Evolutionary conservation across 768 basidiomycete genomes (phyloP).

Genomic region (Agrocybe praecox): DNA sequence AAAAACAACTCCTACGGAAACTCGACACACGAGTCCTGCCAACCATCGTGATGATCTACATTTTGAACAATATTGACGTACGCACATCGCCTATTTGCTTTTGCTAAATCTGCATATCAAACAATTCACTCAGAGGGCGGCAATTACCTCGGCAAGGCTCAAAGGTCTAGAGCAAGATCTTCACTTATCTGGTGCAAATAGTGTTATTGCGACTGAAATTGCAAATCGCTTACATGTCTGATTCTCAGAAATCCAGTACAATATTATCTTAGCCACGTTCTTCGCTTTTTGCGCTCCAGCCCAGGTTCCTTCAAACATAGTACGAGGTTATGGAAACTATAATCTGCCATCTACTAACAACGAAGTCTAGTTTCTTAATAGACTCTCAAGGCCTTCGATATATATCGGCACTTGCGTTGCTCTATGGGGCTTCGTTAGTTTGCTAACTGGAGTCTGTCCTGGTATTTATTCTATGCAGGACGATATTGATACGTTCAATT

Average conservation of each 20-base stretch:
- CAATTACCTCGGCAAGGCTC: conserved; percentile 48
- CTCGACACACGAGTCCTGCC: conserved; percentile 59
- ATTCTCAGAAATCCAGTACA: conserved; percentile 25
- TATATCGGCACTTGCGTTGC: conserved; percentile 66
- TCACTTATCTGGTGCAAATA: conserved; percentile 45
- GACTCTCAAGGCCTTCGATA: conserved; percentile 54
- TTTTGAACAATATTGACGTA: conserved; percentile 74
- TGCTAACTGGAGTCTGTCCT: conserved; percentile 55
- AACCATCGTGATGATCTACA: conserved; percentile 56
- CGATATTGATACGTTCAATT: neutral
- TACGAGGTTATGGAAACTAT: too few relatives aligned
- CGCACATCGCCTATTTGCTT: neutral
- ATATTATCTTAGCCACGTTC: conserved; percentile 20
- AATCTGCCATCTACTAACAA: neutral
- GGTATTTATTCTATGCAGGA: neutral
- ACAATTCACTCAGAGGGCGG: conserved; percentile 37
- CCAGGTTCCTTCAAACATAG: conserved; percentile 71
- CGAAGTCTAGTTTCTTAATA: conserved; percentile 50
- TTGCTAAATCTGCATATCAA: neutral
- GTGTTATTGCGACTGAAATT: too few relatives aligned
- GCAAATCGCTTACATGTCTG: too few relatives aligned
- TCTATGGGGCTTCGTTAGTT: conserved; percentile 63
- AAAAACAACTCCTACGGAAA: conserved; percentile 50
- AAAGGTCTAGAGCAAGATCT: conserved; percentile 52
- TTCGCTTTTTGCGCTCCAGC: conserved; percentile 59